Evolutionary conservation across 1,284 basidiomycete species (phyloP).

Genomic region (Heterobasidion parviporum): DNA sequence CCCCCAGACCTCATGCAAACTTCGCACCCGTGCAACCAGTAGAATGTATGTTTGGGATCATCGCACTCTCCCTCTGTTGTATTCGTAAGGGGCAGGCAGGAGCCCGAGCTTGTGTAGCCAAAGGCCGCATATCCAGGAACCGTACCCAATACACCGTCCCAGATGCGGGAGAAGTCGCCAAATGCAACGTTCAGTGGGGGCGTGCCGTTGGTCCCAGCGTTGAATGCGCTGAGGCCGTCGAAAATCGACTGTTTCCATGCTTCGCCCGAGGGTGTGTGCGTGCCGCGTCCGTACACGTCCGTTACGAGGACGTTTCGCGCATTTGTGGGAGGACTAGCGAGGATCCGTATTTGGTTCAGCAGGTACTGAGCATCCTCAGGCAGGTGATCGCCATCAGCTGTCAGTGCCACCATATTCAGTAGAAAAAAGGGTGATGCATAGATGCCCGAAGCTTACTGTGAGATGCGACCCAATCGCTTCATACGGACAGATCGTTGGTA

Average conservation of each 20-base stretch:
- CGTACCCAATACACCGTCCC: constrained; percentile 20
- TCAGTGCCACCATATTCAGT: background rate
- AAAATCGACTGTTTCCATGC: constrained; percentile 22
- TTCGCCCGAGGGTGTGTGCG: constrained; percentile 18
- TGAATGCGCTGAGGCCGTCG: constrained; percentile 16
- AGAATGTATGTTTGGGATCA: constrained; percentile 41
- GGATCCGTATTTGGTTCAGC: constrained; percentile 22
- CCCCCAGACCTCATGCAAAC: background rate
- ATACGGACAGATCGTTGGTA: background rate
- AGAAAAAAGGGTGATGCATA: constrained; percentile 23
- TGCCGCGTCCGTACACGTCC: constrained; percentile 23
- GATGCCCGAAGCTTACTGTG: constrained; percentile 15
- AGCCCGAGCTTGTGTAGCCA: constrained; percentile 21
- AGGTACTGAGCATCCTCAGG: constrained; percentile 21
- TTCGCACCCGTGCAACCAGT: constrained; percentile 40
- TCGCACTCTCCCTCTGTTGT: constrained; percentile 16
- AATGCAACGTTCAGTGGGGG: constrained; percentile 17
- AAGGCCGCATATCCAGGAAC: constrained; percentile 22
- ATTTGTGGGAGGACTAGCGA: constrained; percentile 19
- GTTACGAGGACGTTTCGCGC: constrained; percentile 22
- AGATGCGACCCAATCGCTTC: constrained; percentile 17
- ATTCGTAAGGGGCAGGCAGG: constrained; percentile 14
- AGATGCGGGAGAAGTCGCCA: constrained; percentile 21
- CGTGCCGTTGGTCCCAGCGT: constrained; percentile 9
- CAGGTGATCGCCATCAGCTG: background rate